These are phyloP conservation scores for Pseudopediastrum boryanum DNA, from an alignment of 139 green algal genomes.

Conservation along the genomic window DNA sequence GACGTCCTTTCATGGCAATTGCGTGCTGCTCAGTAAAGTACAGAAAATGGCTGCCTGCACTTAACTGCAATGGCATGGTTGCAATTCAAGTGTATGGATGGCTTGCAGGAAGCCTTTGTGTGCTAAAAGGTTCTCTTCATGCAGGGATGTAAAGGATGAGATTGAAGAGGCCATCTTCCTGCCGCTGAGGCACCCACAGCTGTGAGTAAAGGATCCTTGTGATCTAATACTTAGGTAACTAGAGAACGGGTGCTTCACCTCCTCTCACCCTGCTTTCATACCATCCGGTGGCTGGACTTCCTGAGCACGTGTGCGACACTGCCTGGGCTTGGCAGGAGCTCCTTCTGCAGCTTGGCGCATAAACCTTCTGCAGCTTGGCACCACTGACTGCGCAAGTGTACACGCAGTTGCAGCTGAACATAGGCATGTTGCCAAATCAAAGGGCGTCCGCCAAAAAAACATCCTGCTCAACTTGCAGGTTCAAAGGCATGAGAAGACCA, in stretches of 20 bases:
- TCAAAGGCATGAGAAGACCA: conserved; percentile 58
- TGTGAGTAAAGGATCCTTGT: too few relatives aligned
- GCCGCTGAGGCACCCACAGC: conserved; percentile 54
- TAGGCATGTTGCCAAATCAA: not conserved
- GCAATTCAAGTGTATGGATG: not conserved
- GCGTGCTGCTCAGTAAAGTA: not conserved
- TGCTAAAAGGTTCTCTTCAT: not conserved
- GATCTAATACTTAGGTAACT: not conserved
- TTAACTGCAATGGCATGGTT: not conserved
- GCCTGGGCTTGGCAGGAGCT: not conserved
- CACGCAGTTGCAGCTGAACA: not conserved
- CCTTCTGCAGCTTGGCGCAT: not conserved
- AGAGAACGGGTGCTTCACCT: not conserved
- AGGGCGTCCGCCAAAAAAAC: not conserved
- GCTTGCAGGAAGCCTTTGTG: not conserved
- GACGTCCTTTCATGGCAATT: not conserved
- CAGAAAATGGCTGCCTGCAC: not conserved
- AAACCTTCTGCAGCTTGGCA: not conserved
- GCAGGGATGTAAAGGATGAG: conserved; percentile 52
- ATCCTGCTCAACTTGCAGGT: conserved; percentile 37
- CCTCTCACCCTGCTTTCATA: not conserved
- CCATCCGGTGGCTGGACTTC: not conserved
- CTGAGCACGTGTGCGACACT: not conserved
- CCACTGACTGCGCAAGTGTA: not conserved
- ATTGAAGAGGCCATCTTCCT: conserved; percentile 59